A percentile compares a stretch with the other conserved stretches of the same genome.
These are phyloP conservation scores for Aspergillus caelatus DNA, from an alignment of 2,329 filamentous ascomycete genomes.

Conservation along the genomic window DNA sequence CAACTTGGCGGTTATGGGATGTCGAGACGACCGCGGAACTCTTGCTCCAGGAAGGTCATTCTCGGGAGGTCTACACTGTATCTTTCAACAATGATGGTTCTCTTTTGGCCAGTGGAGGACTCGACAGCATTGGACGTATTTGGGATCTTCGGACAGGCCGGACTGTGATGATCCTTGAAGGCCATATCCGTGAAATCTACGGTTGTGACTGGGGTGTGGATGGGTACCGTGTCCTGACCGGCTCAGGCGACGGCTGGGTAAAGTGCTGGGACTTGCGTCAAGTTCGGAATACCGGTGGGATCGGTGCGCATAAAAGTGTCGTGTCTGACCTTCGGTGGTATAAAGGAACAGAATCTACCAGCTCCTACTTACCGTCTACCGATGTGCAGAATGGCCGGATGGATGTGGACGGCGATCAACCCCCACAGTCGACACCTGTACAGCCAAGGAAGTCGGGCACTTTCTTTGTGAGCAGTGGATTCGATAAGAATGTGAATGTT, in stretches of 20 bases:
- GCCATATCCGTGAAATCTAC: constrained; percentile 91
- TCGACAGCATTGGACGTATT: constrained; percentile 91
- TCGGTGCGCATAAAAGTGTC: constrained; percentile 88
- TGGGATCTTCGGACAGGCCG: constrained; percentile 93
- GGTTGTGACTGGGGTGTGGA: constrained; percentile 91
- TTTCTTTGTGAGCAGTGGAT: constrained; percentile 87
- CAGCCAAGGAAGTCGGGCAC: constrained; percentile 84
- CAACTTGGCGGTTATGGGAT: constrained; percentile 96
- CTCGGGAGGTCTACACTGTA: constrained; percentile 86
- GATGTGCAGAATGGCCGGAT: constrained; percentile 65
- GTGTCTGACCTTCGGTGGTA: constrained; percentile 95
- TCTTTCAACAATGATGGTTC: constrained; percentile 91
- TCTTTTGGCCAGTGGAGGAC: constrained; percentile 83
- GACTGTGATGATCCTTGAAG: constrained; percentile 93
- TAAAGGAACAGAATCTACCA: constrained; percentile 78
- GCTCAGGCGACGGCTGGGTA: constrained; percentile 90
- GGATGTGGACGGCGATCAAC: constrained; percentile 34
- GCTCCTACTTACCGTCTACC: constrained; percentile 62
- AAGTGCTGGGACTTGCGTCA: constrained; percentile 98
- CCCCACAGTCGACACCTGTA: constrained; percentile 38
- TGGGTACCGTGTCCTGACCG: constrained; percentile 88
- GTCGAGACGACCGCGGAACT: constrained; percentile 82
- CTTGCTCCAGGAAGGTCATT: constrained; percentile 90
- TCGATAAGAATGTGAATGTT: constrained; percentile 93
- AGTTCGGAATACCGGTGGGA: constrained; percentile 77